phyloP scores from a whole-genome alignment of 345 rosid species.

The Citrus medica region DNA sequence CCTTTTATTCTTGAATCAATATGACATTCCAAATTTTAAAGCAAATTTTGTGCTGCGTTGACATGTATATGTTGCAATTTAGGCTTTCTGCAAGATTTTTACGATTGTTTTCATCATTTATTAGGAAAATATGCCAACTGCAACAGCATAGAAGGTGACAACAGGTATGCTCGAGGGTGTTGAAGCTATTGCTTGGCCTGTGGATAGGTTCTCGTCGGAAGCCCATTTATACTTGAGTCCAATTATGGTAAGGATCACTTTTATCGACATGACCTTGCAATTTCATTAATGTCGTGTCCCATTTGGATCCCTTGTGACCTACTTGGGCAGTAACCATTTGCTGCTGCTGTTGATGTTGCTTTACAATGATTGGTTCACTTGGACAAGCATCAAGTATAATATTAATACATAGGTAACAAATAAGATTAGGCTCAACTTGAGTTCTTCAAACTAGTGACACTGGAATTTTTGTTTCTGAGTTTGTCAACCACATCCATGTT shows the following conservation, averaged over 20 bases:
- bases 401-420: no score
- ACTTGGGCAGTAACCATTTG: background rate
- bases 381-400: background rate
- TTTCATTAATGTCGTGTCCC: background rate
- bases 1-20: background rate
- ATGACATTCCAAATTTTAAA: no score
- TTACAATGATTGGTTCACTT: background rate
- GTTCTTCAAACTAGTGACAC: no score
- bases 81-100: background rate
- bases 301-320: background rate
- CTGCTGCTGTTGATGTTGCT: background rate
- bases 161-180: no score
- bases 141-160: conserved; percentile 24
- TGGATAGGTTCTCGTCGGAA: conserved; percentile 41
- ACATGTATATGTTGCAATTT: background rate
- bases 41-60: background rate
- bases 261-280: background rate
- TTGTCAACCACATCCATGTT: no score
- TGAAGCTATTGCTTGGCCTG: conserved; percentile 54
- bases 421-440: no score
- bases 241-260: conserved; percentile 55
- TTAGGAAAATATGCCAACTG: conserved; percentile 38
- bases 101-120: conserved; percentile 5
- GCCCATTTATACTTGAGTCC: conserved; percentile 21
- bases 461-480: no score